Percentiles rank a stretch among this genome's conserved stretches.
Conservation (phyloP, 2,329 filamentous ascomycete species). For the Trichoderma sp. region DNA sequence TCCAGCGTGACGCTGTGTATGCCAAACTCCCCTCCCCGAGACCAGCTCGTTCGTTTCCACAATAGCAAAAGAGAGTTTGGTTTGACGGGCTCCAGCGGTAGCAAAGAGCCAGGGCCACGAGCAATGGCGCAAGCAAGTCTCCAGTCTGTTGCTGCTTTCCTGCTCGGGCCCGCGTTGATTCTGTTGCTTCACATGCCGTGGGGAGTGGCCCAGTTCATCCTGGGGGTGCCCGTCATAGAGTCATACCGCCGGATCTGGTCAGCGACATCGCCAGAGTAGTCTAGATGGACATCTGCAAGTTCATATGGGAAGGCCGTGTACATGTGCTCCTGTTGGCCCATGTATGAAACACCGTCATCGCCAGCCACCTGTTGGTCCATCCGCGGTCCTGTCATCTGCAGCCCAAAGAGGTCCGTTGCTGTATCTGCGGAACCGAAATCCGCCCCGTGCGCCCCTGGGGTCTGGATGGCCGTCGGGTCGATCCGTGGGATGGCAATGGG, state of each 20-base stretch:
- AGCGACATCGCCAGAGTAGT: conserved; percentile 28
- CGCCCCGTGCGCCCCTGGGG: conserved; percentile 21
- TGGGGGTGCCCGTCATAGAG: conserved; percentile 6
- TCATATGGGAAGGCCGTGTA: conserved; percentile 31
- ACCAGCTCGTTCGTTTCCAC: conserved; percentile 10
- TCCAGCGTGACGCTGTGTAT: conserved; percentile 18
- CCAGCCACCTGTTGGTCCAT: conserved; percentile 18
- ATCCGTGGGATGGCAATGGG: conserved; percentile 28
- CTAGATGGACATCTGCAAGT: conserved; percentile 31
- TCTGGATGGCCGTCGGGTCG: conserved; percentile 23
- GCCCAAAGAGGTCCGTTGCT: conserved; percentile 19
- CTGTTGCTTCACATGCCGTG: neutral
- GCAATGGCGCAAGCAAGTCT: neutral
- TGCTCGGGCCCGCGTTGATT: neutral
- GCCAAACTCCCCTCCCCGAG: conserved; percentile 8
- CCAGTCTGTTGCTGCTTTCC: neutral
- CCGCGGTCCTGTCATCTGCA: conserved; percentile 18
- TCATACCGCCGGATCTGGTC: conserved; percentile 4
- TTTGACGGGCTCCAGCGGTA: neutral
- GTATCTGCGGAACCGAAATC: conserved; percentile 4
- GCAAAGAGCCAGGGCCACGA: neutral
- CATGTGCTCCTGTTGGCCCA: conserved; percentile 19
- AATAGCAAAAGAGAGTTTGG: neutral
- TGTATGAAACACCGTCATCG: conserved; percentile 5
- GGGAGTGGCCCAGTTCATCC: conserved; percentile 3